Evolutionary conservation across 2,329 filamentous ascomycete genomes (phyloP), one percentile per base, ranked within the genome.

Genomic region (Colletotrichum sp.): DNA sequence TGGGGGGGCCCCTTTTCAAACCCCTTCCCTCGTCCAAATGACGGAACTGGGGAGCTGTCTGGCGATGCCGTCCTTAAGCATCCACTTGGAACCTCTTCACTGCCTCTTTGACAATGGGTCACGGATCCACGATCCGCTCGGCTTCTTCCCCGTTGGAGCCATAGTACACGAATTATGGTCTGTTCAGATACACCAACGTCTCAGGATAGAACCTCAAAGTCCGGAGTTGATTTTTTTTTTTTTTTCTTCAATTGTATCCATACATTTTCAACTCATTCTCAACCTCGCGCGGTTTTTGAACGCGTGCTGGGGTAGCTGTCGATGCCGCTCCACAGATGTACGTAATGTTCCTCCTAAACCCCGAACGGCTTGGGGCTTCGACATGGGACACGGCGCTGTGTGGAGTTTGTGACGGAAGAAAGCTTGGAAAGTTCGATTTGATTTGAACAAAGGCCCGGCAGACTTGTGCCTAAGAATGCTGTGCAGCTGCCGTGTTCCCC

Each of bases 41-140:
- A 52, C 63, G 30, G 63, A 30, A 69, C 39, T 62, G 10, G 28
- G 32, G 57, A 57, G 39, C 24, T 26, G 13, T 62, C 21, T 26
- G 57, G 9, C 24, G 57, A 65, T 64, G 66, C 39, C 39, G 60
- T 44, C 24, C 39, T 68, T 26, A 6, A 13, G 36, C 49, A 49
- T 44, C 36, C 55, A 62, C 39, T 65, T 10, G 21, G 28, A 65
- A 49, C 32, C 21, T 57, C 71, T 32, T 72, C 72, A 75, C 72
- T 72, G 72, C 72, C 68, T 67, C 72, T 65, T 44, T 57, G 30
- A 24, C 13, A 16, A 67, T 57, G 72, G 72, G 69, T 44, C 69
- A 26, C 62, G 68, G n/a, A 36, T 39, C 72, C 68, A 68, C 30
- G 52, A 57, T 63, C 21, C 34, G 16, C 24, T 21, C 62, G 72